Evolutionary conservation across 169 alveolate genomes (phyloP), one percentile per base, ranked within the genome.

Genomic region (Haemoproteus tartakovskyi): DNA sequence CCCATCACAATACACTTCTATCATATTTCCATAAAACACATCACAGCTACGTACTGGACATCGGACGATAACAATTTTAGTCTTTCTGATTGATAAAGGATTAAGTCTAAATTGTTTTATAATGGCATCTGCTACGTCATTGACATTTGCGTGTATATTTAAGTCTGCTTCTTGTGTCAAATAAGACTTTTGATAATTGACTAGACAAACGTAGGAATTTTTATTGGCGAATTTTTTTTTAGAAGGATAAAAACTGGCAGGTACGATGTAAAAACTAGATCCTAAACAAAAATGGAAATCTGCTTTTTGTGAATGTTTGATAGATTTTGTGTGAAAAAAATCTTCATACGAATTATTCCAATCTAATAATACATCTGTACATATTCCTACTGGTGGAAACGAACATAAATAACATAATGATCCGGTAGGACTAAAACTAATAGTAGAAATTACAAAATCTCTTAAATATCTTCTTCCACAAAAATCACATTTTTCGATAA

Each of bases 341-440:
- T 57, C 80, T 85, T 91, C 95, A 74, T 91, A 91, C 0, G 88
- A 37, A 79, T 91, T 93, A 67, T 79, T 83, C 95, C 95, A 91
- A 47, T 91, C 95, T 87, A 91, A 80, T 41, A 91, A 74, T 51
- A 87, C 94, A 70, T 90, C 95, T 0, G 95, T 90, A 21, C 92
- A 82, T 26, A 88, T 50, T 4, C 94, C 92, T 51, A 57, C 60
- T 3, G 95, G 95, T 5, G 95, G 95, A 70, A 88, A 91, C 27
- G 81, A 30, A 50, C 95, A 90, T 78, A 45, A 51, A 90, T 92
- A 91, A 57, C 95, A 91, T 33, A 85, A 81, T 19, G 87, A 74
- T 4, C 95, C 95, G 2, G 94, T 91, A n/a, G 94, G 92, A 30
- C 67, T 60, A 60, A 89, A 91, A 61, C 92, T 85, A 45, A 91